These are phyloP conservation scores for Bolboschoenoplectus hybrid DNA, from an alignment of 202 grass and related monocot species.

Conservation along the genomic window DNA sequence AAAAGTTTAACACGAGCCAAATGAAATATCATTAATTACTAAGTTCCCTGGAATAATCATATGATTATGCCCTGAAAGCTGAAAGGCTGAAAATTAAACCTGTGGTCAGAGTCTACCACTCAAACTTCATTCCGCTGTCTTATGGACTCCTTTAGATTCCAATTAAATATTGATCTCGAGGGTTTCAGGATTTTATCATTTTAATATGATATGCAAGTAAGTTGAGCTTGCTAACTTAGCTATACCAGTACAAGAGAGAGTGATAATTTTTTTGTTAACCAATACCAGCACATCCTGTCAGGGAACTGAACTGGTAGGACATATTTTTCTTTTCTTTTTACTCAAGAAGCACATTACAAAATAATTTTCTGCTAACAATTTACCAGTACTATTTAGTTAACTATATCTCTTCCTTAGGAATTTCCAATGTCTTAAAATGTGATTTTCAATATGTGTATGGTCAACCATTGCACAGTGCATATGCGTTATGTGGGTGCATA, in stretches of 20 bases:
- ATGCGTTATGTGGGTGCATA: too few species aligned
- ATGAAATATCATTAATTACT: not conserved
- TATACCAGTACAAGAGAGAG: not conserved
- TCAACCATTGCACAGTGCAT: too few species aligned
- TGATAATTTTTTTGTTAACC: not conserved
- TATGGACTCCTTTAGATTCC: not conserved
- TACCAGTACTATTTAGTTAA: not conserved
- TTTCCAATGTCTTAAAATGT: too few species aligned
- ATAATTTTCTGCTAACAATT: not conserved
- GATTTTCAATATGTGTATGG: too few species aligned
- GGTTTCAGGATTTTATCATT: not conserved
- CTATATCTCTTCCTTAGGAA: not conserved
- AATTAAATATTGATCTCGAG: not conserved
- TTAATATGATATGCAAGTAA: not conserved
- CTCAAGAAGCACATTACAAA: not conserved
- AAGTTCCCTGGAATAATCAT: not conserved
- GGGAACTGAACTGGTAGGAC: too few species aligned
- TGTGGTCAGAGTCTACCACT: constrained; percentile 14
- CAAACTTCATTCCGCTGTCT: not conserved
- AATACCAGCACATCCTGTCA: not conserved
- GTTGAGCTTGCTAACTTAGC: not conserved
- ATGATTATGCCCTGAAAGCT: not conserved
- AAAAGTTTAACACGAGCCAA: not conserved
- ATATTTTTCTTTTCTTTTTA: not conserved
- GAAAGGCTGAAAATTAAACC: not conserved